Percentiles rank a stretch among this genome's conserved stretches.
phyloP scores from a whole-genome alignment of 345 rosid genomes.

The Durio zibethinus region DNA sequence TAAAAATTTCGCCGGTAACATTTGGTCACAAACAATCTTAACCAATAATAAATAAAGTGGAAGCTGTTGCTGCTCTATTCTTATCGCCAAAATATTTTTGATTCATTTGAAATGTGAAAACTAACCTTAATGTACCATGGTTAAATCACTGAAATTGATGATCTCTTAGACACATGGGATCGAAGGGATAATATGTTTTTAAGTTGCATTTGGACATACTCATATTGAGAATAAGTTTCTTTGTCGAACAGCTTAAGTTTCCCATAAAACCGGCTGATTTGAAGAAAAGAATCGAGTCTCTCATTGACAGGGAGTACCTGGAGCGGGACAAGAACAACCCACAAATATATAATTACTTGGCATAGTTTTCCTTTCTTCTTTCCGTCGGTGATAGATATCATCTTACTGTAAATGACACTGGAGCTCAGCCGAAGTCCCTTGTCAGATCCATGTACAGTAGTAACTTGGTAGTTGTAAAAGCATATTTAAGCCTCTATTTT shows the following conservation, averaged over 20 bases:
- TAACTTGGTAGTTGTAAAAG: constrained; percentile 33
- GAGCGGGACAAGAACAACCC: constrained; percentile 99
- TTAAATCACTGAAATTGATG: background rate
- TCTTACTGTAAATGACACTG: constrained; percentile 24
- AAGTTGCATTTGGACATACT: background rate
- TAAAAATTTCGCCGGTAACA: background rate
- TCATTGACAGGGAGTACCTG: constrained; percentile 93
- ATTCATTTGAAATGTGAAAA: background rate
- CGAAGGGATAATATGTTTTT: background rate
- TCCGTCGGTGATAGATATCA: background rate
- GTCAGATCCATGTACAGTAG: constrained; percentile 45
- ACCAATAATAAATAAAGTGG: background rate
- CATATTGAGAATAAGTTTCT: constrained; percentile 4
- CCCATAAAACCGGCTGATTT: constrained; percentile 94
- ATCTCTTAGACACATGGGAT: background rate
- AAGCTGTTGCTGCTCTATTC: background rate
- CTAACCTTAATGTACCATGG: background rate
- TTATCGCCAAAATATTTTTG: background rate
- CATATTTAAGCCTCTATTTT: constrained; percentile 3
- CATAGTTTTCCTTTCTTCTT: constrained; percentile 25
- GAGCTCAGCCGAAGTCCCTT: constrained; percentile 15
- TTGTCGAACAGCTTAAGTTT: constrained; percentile 75
- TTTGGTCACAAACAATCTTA: background rate
- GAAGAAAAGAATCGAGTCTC: constrained; percentile 96
- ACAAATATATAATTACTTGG: constrained; percentile 94